These are phyloP conservation scores for Lipomyces lipofer DNA, from an alignment of 805 yeast genomes.

Conservation along the genomic window DNA sequence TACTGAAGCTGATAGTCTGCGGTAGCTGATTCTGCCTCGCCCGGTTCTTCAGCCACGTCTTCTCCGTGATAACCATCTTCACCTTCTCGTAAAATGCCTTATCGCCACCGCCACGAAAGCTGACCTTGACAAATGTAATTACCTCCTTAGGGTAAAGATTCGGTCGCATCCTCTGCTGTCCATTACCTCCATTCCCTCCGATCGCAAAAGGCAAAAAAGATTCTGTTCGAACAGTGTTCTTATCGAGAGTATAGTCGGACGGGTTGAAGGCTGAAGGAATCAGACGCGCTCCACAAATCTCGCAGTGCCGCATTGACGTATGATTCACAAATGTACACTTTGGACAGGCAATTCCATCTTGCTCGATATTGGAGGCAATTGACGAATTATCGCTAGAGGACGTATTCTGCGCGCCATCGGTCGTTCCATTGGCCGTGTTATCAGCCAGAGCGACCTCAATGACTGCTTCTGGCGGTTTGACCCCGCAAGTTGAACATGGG, in stretches of 20 bases:
- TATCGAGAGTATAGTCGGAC: slow-evolving; percentile 12
- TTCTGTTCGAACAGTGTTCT: slow-evolving; percentile 7
- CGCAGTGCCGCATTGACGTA: slow-evolving; percentile 72
- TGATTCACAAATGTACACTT: slow-evolving; percentile 80
- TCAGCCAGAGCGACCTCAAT: slow-evolving; percentile 4
- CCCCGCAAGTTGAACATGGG: slow-evolving; percentile 63
- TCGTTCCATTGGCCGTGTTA: background rate
- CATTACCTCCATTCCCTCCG: background rate
- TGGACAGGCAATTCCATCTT: slow-evolving; percentile 43
- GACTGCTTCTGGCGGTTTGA: slow-evolving; percentile 42
- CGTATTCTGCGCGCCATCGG: background rate
- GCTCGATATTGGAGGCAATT: background rate
- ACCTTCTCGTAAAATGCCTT: slow-evolving; percentile 51
- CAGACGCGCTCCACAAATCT: slow-evolving; percentile 74
- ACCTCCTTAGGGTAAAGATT: background rate
- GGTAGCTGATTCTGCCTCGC: slow-evolving; percentile 11
- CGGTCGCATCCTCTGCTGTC: background rate
- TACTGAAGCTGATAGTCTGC: background rate
- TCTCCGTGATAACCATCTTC: slow-evolving; percentile 47
- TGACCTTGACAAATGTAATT: slow-evolving; percentile 51
- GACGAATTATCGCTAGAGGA: slow-evolving; percentile 4
- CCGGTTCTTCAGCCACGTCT: slow-evolving; percentile 46
- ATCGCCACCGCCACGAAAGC: slow-evolving; percentile 75
- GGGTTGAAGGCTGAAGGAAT: slow-evolving; percentile 34
- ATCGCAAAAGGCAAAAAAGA: slow-evolving; percentile 16